Evolutionary conservation across 75 land plant genomes (phyloP).

Genomic region (Pinus tabuliformis): DNA sequence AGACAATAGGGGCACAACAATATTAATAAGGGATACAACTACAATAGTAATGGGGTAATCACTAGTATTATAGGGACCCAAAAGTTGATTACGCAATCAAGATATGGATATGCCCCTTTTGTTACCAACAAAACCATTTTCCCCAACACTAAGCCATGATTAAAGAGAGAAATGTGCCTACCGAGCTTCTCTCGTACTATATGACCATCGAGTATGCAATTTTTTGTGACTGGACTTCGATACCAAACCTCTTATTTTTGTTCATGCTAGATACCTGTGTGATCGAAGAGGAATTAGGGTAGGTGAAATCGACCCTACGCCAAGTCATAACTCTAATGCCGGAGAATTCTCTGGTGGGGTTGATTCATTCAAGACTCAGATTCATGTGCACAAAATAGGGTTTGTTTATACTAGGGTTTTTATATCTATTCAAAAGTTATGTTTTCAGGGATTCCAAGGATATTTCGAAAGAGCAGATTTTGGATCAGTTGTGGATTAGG

Average conservation of each 20-base stretch:
- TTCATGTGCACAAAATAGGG: constrained; percentile 93
- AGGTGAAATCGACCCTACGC: constrained; percentile 63
- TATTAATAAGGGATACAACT: too few species aligned
- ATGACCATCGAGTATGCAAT: constrained; percentile 72
- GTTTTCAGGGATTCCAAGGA: constrained; percentile 81
- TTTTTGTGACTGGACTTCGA: constrained; percentile 10
- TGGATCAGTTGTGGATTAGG: constrained; percentile 84
- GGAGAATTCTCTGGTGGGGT: constrained; percentile 81
- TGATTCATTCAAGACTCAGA: constrained; percentile 94
- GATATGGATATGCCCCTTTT: constrained; percentile 97
- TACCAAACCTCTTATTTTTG: constrained; percentile 66
- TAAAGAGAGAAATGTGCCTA: constrained; percentile 65
- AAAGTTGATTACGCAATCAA: constrained; percentile 81
- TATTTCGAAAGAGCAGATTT: constrained; percentile 82
- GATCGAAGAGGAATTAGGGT: constrained; percentile 95
- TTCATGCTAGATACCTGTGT: constrained; percentile 92
- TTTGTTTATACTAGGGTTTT: too few species aligned
- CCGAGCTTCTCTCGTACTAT: constrained; percentile 82
- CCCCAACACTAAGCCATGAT: constrained; percentile 74
- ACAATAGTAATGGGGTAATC: too few species aligned
- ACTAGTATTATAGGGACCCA: too few species aligned
- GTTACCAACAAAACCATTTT: constrained; percentile 85
- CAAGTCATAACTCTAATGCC: constrained; percentile 78
- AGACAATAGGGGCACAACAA: too few species aligned
- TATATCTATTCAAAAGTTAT: constrained; percentile 23